Conservation (phyloP, 176 grass and related monocot genomes). For the Melocanna baccifera region DNA sequence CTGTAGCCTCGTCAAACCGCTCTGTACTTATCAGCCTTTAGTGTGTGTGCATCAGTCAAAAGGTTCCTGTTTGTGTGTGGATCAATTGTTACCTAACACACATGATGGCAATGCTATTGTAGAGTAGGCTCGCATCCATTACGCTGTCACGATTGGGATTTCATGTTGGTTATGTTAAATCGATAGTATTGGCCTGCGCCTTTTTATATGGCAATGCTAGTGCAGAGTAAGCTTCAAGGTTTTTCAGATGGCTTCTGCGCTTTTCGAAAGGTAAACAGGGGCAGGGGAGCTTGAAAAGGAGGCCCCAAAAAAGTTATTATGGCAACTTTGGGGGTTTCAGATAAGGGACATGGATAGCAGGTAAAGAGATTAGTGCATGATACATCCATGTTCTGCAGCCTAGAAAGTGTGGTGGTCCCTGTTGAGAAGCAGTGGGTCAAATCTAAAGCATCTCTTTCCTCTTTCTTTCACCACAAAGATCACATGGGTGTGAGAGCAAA, state of each 20-base stretch:
- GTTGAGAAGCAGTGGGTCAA: slow-evolving; percentile 32
- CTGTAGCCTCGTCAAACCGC: slow-evolving; percentile 4
- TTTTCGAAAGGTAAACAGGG: neutral
- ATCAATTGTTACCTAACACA: neutral
- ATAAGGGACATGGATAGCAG: slow-evolving; percentile 20
- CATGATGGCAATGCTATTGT: neutral
- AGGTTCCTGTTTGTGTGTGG: slow-evolving; percentile 19
- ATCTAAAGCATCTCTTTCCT: slow-evolving; percentile 26
- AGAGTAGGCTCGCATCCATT: neutral
- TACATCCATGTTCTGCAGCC: slow-evolving; percentile 21
- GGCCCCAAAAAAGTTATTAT: neutral
- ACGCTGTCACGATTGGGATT: neutral
- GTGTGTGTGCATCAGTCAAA: slow-evolving; percentile 21
- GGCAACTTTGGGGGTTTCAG: slow-evolving; percentile 22
- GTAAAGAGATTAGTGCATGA: slow-evolving; percentile 24
- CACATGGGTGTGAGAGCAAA: slow-evolving; percentile 37
- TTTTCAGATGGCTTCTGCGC: neutral
- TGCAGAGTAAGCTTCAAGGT: neutral
- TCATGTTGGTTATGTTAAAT: neutral
- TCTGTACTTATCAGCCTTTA: neutral
- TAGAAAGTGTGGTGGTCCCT: slow-evolving; percentile 28
- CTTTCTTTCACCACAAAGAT: slow-evolving; percentile 29
- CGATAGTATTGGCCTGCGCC: neutral
- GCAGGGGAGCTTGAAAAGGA: neutral
- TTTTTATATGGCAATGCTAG: neutral